These are phyloP conservation scores for Pichia deserticola DNA, from an alignment of 805 yeast species.

Conservation along the genomic window DNA sequence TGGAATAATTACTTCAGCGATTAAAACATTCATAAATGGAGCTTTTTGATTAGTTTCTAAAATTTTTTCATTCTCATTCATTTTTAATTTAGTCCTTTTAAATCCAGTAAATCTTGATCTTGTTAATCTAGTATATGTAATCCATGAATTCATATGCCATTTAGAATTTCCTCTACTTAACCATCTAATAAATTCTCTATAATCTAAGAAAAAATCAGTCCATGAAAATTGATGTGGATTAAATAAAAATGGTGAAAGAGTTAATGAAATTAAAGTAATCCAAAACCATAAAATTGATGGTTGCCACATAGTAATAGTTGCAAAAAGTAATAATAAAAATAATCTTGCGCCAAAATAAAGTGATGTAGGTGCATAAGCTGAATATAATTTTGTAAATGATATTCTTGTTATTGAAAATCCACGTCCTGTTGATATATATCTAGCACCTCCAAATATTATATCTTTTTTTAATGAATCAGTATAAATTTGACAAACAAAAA, in stretches of 20 bases:
- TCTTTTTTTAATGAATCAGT: slow-evolving; percentile 71
- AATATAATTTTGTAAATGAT: slow-evolving; percentile 63
- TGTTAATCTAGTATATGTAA: slow-evolving; percentile 60
- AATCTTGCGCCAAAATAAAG: slow-evolving; percentile 72
- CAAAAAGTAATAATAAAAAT: slow-evolving; percentile 63
- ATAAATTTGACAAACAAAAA: slow-evolving; percentile 89
- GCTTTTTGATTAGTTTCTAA: slow-evolving; percentile 57
- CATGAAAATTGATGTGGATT: slow-evolving; percentile 48
- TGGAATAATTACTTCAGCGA: slow-evolving; percentile 76
- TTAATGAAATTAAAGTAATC: slow-evolving; percentile 39
- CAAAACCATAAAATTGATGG: slow-evolving; percentile 57
- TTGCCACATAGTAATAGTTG: slow-evolving; percentile 76
- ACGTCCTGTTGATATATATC: slow-evolving; percentile 87
- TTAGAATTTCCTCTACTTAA: slow-evolving; percentile 68
- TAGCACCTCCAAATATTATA: slow-evolving; percentile 85
- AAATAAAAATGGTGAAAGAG: slow-evolving; percentile 44
- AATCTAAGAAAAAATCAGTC: slow-evolving; percentile 42
- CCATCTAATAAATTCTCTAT: slow-evolving; percentile 57
- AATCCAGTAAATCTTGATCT: slow-evolving; percentile 91
- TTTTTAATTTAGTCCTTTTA: slow-evolving; percentile 67
- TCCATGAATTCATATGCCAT: slow-evolving; percentile 72
- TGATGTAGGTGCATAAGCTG: slow-evolving; percentile 69
- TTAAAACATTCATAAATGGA: slow-evolving; percentile 64
- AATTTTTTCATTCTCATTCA: slow-evolving; percentile 45
- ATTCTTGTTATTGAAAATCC: slow-evolving; percentile 85